Conservation (phyloP, 2,329 filamentous ascomycete species). For the Colletotrichum echinochloae region DNA sequence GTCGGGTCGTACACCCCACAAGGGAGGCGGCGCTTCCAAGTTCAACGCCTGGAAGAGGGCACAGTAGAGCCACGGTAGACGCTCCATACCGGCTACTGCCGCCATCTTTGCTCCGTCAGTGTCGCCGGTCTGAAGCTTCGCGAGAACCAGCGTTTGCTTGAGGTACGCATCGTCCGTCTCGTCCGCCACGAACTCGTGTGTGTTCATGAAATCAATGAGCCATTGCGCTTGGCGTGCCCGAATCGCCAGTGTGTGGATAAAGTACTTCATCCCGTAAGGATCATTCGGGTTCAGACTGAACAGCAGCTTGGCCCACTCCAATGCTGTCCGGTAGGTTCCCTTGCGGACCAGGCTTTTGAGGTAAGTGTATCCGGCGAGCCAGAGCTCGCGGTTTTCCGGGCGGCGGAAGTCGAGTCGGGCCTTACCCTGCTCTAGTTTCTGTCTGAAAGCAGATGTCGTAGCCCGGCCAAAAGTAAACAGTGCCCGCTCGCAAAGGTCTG, state of each 20-base stretch:
- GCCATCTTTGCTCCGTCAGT: constrained; percentile 72
- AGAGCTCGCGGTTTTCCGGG: constrained; percentile 92
- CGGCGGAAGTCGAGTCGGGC: constrained; percentile 84
- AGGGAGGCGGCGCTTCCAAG: constrained; percentile 79
- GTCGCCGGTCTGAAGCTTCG: constrained; percentile 76
- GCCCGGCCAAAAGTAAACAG: constrained; percentile 94
- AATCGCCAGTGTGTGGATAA: constrained; percentile 88
- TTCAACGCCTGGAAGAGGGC: constrained; percentile 84
- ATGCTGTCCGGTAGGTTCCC: constrained; percentile 91
- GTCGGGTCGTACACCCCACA: constrained; percentile 83
- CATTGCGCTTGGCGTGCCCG: constrained; percentile 81
- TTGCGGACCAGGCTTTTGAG: constrained; percentile 87
- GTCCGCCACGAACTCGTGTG: constrained; percentile 54
- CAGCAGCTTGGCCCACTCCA: constrained; percentile 93
- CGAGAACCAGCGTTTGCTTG: constrained; percentile 80
- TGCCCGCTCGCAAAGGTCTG: constrained; percentile 89
- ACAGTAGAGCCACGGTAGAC: constrained; percentile 86
- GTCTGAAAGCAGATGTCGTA: constrained; percentile 83
- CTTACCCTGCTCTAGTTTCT: constrained; percentile 79
- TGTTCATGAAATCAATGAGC: constrained; percentile 76
- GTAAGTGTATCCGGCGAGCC: constrained; percentile 90
- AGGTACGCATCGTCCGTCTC: constrained; percentile 72
- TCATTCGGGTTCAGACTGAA: constrained; percentile 81
- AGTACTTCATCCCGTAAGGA: constrained; percentile 84
- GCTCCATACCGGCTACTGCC: constrained; percentile 75